Evolutionary conservation across 371 early-diverging fungal species (phyloP), one percentile per base, ranked within the genome.

Genomic region (Rhizopus arrhizus): DNA sequence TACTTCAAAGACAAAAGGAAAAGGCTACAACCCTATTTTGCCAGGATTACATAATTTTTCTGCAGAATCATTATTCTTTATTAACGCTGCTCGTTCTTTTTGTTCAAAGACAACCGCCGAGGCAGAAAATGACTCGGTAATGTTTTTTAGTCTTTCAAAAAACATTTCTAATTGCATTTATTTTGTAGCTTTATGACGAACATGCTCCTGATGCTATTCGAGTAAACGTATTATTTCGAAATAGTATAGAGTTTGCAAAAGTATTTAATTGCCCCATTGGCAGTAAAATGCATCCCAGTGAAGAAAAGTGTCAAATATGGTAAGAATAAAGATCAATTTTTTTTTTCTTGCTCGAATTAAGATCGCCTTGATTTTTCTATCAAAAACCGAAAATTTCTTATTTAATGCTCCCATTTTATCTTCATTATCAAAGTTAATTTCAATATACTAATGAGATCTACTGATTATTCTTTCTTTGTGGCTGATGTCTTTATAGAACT

Each of bases 191-290:
- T 7, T 64, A 65, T 8, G 81, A 83, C 43, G 72, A 75, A 3
- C 86, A 85, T 61, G 65, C 85, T 3, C 85, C 86, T 3, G 59
- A 61, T 29, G 31, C 68, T 28, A 61, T 72, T 52, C 76, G 88
- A n/a, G 80, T 85, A 43, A 84, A 81, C 31, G 85, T 80, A 12
- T 75, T 72, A 8, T 63, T 86, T 28, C 71, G 69, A 49, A 87
- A 88, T 58, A 77, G 75, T 11, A 35, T n/a, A 28, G 74, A 80
- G 4, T 89, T 89, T 74, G 69, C 82, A 3, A 61, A 69, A 29
- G 77, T 79, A 5, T 89, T 84, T 65, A 65, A 72, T 7, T 89
- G 89, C 43, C 68, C 71, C 3, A 59, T 61, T 10, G 69, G 67
- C 22, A 68, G 77, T 11, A 67, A 66, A n/a, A 80, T 82, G 81